phyloP scores from a whole-genome alignment of 2,329 filamentous ascomycete species.

The Colletotrichum nymphaeae region DNA sequence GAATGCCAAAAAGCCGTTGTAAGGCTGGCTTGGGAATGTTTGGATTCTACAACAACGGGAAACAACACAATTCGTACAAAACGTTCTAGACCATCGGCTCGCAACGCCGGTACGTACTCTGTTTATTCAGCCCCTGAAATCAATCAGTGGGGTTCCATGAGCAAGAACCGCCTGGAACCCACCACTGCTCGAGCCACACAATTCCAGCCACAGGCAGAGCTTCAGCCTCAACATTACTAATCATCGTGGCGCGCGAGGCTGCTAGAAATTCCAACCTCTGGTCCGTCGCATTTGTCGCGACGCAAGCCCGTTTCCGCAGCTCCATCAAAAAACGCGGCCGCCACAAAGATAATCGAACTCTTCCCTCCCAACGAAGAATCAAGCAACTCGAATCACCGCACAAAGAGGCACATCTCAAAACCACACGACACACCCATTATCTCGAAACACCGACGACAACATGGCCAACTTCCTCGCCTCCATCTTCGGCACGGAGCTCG shows the following conservation, averaged over 20 bases:
- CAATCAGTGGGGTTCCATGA: not conserved
- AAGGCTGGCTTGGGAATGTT: slow-evolving; percentile 23
- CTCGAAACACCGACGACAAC: slow-evolving; percentile 31
- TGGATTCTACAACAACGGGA: not conserved
- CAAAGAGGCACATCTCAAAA: not conserved
- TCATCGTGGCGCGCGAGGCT: slow-evolving; percentile 32
- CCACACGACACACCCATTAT: not conserved
- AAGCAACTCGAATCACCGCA: not conserved
- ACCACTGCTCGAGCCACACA: not conserved
- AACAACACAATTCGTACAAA: not conserved
- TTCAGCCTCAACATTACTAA: slow-evolving; percentile 31
- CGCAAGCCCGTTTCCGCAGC: not conserved
- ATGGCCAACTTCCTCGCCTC: slow-evolving; percentile 99
- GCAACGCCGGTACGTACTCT: slow-evolving; percentile 2
- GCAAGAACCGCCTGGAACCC: slow-evolving; percentile 2
- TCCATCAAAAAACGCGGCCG: slow-evolving; percentile 13
- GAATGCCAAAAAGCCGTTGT: not conserved
- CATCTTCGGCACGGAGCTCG: slow-evolving; percentile 99
- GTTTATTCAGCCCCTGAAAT: not conserved
- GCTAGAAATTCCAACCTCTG: slow-evolving; percentile 20
- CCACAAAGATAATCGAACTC: not conserved
- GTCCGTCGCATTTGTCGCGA: slow-evolving; percentile 28
- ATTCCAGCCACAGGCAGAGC: not conserved
- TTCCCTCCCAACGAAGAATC: not conserved
- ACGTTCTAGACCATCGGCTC: slow-evolving; percentile 19